Conservation (phyloP, 2,329 filamentous ascomycete genomes). For the Xylariaceae sp. region DNA sequence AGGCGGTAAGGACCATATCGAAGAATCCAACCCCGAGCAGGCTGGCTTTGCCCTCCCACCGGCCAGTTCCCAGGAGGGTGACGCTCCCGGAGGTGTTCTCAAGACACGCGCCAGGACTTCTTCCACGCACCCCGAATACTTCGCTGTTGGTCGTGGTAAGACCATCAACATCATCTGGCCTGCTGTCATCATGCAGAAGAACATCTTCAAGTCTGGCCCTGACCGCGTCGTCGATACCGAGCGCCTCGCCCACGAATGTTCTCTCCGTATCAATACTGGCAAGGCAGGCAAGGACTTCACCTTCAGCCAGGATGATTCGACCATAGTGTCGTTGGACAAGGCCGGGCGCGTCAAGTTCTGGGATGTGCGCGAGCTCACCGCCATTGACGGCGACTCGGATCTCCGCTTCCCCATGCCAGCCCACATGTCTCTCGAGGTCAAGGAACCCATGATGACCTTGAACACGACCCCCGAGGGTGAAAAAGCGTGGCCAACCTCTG, state of each 20-base stretch:
- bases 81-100: conserved; percentile 83
- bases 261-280: conserved; percentile 89
- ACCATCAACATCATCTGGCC: conserved; percentile 87
- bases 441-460: conserved; percentile 80
- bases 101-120: conserved; percentile 94
- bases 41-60: conserved; percentile 88
- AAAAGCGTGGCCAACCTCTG: conserved; percentile 95
- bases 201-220: conserved; percentile 59
- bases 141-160: conserved; percentile 92
- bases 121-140: conserved; percentile 84
- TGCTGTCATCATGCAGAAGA: conserved; percentile 58
- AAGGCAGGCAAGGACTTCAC: conserved; percentile 98
- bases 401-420: conserved; percentile 50
- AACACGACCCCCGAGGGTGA: conserved; percentile 82
- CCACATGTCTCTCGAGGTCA: conserved; percentile 67
- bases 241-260: conserved; percentile 79
- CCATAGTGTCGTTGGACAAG: conserved; percentile 94
- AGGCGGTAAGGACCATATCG: conserved; percentile 72
- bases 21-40: conserved; percentile 73
- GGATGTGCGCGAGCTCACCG: conserved; percentile 81
- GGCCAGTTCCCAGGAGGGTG: conserved; percentile 79
- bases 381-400: conserved; percentile 48
- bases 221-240: conserved; percentile 78
- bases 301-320: conserved; percentile 93
- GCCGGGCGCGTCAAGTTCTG: conserved; percentile 96